Conservation (phyloP, 305 asterid species). For the Fraxinus baroniana region DNA sequence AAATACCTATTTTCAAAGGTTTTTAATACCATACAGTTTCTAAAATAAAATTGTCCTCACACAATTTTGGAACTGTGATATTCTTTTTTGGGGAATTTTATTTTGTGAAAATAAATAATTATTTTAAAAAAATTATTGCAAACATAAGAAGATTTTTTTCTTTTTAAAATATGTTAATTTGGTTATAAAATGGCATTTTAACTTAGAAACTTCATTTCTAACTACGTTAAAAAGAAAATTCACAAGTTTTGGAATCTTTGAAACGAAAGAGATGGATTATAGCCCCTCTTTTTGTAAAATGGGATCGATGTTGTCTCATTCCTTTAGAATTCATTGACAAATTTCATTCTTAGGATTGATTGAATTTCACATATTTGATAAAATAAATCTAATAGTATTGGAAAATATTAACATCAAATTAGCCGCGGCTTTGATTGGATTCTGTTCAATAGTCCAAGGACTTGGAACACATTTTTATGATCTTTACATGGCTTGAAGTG, state of each 20-base stretch:
- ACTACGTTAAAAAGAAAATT: no score
- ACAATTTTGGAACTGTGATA: not conserved
- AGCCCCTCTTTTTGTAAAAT: not conserved
- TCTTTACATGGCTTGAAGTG: not conserved
- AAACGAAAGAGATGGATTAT: not conserved
- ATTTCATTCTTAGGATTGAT: not conserved
- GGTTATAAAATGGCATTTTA: no score
- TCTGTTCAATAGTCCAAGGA: not conserved
- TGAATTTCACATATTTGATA: not conserved
- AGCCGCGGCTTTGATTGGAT: not conserved
- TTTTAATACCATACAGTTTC: not conserved
- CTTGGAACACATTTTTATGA: not conserved
- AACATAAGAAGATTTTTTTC: not conserved
- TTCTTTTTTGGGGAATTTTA: not conserved
- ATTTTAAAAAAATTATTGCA: not conserved
- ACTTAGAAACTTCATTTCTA: no score
- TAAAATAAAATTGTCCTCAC: conserved; percentile 8
- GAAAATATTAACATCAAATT: no score
- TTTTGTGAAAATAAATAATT: no score
- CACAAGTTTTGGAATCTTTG: no score
- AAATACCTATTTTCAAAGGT: no score
- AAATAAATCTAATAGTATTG: no score
- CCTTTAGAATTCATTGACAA: not conserved
- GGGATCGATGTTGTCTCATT: not conserved
- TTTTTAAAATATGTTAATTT: no score